Percentiles rank a stretch among this genome's conserved stretches.
Evolutionary conservation across 2,329 filamentous ascomycete genomes (phyloP).

Genomic region (Aspergillus quadricinctus): DNA sequence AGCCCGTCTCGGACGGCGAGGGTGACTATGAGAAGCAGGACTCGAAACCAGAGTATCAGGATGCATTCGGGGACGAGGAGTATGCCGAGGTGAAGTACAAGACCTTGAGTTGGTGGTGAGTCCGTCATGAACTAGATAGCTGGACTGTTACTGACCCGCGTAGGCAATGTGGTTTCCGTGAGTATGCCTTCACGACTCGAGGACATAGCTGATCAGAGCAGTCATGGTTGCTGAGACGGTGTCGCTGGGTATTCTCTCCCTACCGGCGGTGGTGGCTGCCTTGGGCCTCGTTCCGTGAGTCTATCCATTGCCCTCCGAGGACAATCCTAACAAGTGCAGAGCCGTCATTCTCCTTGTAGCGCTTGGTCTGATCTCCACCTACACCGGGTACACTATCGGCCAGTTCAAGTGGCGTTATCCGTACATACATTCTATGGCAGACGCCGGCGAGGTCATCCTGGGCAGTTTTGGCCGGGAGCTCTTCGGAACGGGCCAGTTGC

Average conservation of each 20-base stretch:
- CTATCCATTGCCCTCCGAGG: background rate
- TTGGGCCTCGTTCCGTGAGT: conserved; percentile 48
- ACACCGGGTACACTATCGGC: conserved; percentile 55
- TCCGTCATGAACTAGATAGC: background rate
- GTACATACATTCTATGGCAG: conserved; percentile 60
- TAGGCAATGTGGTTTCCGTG: conserved; percentile 39
- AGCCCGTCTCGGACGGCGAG: background rate
- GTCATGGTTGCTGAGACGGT: conserved; percentile 56
- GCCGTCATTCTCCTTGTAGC: conserved; percentile 50
- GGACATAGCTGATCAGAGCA: conserved; percentile 7
- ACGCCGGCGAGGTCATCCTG: conserved; percentile 58
- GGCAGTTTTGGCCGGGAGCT: conserved; percentile 59
- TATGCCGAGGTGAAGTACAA: conserved; percentile 45
- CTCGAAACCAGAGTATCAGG: conserved; percentile 8
- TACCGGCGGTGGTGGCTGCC: conserved; percentile 48
- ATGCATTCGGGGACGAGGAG: conserved; percentile 33
- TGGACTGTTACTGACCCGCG: background rate
- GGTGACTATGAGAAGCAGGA: conserved; percentile 2
- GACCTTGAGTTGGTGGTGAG: conserved; percentile 42
- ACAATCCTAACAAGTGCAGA: conserved; percentile 13
- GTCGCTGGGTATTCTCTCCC: conserved; percentile 51
- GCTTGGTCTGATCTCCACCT: conserved; percentile 51
- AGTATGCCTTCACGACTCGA: conserved; percentile 4
- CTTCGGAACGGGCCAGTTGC: conserved; percentile 54
- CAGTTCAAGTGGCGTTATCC: conserved; percentile 54